Evolutionary conservation across 208 protist species (phyloP), one percentile per base, ranked within the genome.

Genomic region (Acanthamoeba healyi): DNA sequence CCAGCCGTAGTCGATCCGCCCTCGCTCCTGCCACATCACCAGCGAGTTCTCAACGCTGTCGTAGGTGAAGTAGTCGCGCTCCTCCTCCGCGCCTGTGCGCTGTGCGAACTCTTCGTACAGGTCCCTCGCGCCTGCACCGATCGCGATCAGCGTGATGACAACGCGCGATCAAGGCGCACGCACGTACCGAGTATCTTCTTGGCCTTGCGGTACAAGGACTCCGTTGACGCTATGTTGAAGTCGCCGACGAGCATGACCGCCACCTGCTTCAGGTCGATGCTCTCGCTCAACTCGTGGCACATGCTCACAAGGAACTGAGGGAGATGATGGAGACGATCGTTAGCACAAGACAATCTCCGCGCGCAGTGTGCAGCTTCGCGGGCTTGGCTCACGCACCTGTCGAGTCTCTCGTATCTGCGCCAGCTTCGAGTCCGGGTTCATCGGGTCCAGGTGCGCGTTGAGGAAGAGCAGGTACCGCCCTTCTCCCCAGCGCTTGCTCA

Each of bases 211-310:
- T 54, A 44, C 9, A n/a, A 4, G 10, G 38, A 4, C 6, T 17
- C 14, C 7, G n/a, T 79, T 5, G 70, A 38, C 17, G 70, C 5
- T 42, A 79, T 79, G 70, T 79, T 79, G 70, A 79, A 79, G 70
- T 79, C 70, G 4, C 70, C 70, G 29, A 79, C 70, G 15, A 79
- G 70, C 70, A 79, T 79, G 38, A 79, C 70, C 26, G 70, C 70
- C 70, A 79, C 42, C 29, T 44, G 5, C 14, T 79, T 5, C 9
- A 46, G 26, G 70, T 44, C 38, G 29, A 79, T 32, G 7, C 9
- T 12, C 4, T 44, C 70, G 14, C 24, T 38, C 12, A 79, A 12
- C 14, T 79, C 70, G 3, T 15, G 10, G 36, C 70, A 79, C 14
- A 79, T 12, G 34, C 17, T 4, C n/a, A n/a, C 36, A 46, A 79